A percentile compares a stretch with the other conserved stretches of the same genome.
These are phyloP conservation scores for Chaetomium tenue DNA, from an alignment of 495 filamentous ascomycete species.

Conservation along the genomic window DNA sequence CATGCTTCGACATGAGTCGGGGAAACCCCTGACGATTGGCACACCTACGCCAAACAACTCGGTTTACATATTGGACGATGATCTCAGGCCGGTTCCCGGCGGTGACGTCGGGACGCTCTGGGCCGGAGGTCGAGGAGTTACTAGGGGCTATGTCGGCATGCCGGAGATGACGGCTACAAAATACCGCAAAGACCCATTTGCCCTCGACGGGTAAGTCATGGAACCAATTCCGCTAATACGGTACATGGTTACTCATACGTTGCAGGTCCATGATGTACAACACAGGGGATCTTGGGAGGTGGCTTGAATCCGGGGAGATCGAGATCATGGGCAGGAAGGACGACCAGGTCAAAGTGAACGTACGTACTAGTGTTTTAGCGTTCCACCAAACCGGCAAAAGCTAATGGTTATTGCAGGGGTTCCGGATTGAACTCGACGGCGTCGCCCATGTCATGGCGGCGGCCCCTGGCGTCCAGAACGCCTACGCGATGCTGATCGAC, in stretches of 20 bases:
- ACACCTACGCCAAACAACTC: conserved; percentile 40
- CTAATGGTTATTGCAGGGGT: conserved; percentile 23
- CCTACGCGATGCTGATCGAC: conserved; percentile 36
- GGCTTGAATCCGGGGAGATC: conserved; percentile 37
- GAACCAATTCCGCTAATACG: not conserved
- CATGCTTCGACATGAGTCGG: conserved; percentile 33
- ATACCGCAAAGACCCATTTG: conserved; percentile 40
- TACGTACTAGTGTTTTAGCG: not conserved
- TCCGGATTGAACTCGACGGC: conserved; percentile 44
- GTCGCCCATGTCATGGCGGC: conserved; percentile 36
- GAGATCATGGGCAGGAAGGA: conserved; percentile 39
- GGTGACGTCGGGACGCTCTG: conserved; percentile 41
- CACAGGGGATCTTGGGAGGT: conserved; percentile 39
- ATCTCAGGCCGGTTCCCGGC: conserved; percentile 35
- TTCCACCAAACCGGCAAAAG: not conserved
- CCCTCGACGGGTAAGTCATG: conserved; percentile 33
- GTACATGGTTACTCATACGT: not conserved
- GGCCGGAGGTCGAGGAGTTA: conserved; percentile 40
- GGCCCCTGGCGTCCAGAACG: conserved; percentile 33
- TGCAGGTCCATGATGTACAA: conserved; percentile 38
- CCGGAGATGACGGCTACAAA: conserved; percentile 35
- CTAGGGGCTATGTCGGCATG: conserved; percentile 40
- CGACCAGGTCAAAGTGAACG: conserved; percentile 45
- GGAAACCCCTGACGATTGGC: conserved; percentile 37
- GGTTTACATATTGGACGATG: conserved; percentile 41